These are phyloP conservation scores for Paradendryphiella salina DNA, from an alignment of 2,329 filamentous ascomycete genomes.

Conservation along the genomic window DNA sequence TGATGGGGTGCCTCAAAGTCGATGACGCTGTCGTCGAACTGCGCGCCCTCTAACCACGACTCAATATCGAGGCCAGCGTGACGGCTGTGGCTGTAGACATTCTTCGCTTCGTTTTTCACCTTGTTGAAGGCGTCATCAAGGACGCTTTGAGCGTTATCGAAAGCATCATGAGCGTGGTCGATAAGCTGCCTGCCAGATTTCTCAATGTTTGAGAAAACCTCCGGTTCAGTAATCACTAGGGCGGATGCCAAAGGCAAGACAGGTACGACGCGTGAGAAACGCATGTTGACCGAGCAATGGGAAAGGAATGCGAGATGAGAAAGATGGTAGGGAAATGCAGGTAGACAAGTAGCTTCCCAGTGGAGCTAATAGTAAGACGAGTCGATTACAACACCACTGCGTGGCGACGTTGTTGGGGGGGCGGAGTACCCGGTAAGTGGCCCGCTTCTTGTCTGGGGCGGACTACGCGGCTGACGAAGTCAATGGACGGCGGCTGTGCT, in stretches of 20 bases:
- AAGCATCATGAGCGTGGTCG: constrained; percentile 26
- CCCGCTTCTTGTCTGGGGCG: constrained; percentile 5
- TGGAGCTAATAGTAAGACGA: constrained; percentile 20
- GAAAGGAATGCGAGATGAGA: constrained; percentile 9
- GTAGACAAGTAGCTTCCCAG: constrained; percentile 13
- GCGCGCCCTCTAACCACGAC: constrained; percentile 52
- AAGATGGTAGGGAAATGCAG: constrained; percentile 8
- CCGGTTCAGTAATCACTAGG: constrained; percentile 58
- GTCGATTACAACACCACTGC: constrained; percentile 42
- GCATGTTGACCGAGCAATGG: constrained; percentile 48
- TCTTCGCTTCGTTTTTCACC: constrained; percentile 45
- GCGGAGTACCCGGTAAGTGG: constrained; percentile 6
- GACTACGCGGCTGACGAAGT: constrained; percentile 15
- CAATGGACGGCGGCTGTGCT: background rate
- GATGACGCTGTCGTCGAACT: constrained; percentile 41
- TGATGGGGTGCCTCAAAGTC: constrained; percentile 42
- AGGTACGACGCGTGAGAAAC: constrained; percentile 53
- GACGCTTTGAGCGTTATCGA: constrained; percentile 43
- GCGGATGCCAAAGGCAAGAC: constrained; percentile 56
- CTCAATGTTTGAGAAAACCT: constrained; percentile 49
- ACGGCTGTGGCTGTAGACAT: constrained; percentile 49
- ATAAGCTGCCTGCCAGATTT: constrained; percentile 24
- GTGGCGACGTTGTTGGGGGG: constrained; percentile 17
- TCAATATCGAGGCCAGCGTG: constrained; percentile 52
- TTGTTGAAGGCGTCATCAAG: constrained; percentile 51